phyloP scores from a whole-genome alignment of 2,329 filamentous ascomycete species.

The Paramyrothecium sp. region DNA sequence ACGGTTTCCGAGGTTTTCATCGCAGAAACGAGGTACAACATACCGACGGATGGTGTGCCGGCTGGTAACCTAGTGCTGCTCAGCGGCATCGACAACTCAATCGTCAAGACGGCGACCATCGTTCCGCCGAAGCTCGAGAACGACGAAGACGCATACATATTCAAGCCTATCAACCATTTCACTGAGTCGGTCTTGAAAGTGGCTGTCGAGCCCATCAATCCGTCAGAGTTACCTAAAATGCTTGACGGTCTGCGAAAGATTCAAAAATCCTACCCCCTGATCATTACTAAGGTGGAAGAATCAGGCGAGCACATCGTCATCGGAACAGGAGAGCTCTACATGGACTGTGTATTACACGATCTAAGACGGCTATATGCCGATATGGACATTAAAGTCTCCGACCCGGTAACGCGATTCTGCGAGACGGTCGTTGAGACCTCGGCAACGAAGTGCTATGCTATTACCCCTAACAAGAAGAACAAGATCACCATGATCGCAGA shows the following conservation, averaged over 20 bases:
- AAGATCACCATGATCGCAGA: slow-evolving; percentile 99
- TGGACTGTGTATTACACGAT: slow-evolving; percentile 98
- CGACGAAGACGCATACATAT: slow-evolving; percentile 92
- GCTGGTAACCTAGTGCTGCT: slow-evolving; percentile 94
- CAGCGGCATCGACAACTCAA: slow-evolving; percentile 92
- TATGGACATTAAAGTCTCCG: slow-evolving; percentile 99
- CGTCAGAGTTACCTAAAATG: slow-evolving; percentile 98
- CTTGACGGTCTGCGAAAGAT: slow-evolving; percentile 93
- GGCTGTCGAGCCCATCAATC: slow-evolving; percentile 96
- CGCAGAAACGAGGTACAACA: slow-evolving; percentile 88
- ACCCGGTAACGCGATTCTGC: slow-evolving; percentile 95
- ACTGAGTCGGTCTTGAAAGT: slow-evolving; percentile 98
- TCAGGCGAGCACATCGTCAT: slow-evolving; percentile 94
- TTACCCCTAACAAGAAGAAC: slow-evolving; percentile 99
- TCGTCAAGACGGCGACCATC: slow-evolving; percentile 94
- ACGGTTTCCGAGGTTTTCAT: slow-evolving; percentile 87
- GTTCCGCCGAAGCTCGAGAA: slow-evolving; percentile 78
- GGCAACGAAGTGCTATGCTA: slow-evolving; percentile 95
- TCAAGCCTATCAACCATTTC: slow-evolving; percentile 89
- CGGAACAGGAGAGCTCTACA: slow-evolving; percentile 97
- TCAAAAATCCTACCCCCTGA: slow-evolving; percentile 95
- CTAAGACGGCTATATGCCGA: slow-evolving; percentile 91
- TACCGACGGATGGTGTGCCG: slow-evolving; percentile 86
- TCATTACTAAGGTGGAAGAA: slow-evolving; percentile 96
- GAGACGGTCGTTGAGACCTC: slow-evolving; percentile 98